Conservation (phyloP, 768 basidiomycete genomes). For the Postia placenta region DNA sequence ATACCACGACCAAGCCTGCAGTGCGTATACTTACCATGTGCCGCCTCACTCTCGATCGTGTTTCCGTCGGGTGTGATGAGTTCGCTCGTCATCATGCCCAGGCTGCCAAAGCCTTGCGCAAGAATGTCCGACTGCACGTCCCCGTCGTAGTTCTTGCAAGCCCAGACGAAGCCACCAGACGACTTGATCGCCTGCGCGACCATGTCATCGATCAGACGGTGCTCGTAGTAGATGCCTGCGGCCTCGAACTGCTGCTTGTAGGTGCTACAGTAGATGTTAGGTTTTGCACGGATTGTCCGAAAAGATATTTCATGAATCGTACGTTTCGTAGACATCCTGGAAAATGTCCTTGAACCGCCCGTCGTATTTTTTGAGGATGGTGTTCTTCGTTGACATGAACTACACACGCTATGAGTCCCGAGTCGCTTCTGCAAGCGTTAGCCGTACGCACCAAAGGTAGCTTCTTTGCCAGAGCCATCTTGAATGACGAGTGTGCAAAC, state of each 20-base stretch:
- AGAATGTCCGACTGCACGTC: constrained; percentile 85
- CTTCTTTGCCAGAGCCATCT: constrained; percentile 84
- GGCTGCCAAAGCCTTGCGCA: constrained; percentile 92
- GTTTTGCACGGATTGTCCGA: too few relatives aligned
- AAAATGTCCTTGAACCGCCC: constrained; percentile 99
- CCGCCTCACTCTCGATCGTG: constrained; percentile 92
- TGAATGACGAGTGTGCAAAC: constrained; percentile 97
- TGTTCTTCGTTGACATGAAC: constrained; percentile 99
- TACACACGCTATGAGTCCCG: constrained; percentile 21
- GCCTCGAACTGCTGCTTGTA: constrained; percentile 71
- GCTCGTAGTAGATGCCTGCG: constrained; percentile 83
- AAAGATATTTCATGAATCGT: constrained; percentile 23
- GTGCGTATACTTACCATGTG: constrained; percentile 57
- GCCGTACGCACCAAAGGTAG: constrained; percentile 54
- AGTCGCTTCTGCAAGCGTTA: not conserved
- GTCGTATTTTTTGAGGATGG: constrained; percentile 95
- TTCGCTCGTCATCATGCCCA: constrained; percentile 99
- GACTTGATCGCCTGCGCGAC: constrained; percentile 98
- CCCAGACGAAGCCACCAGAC: constrained; percentile 76
- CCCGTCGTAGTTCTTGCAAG: constrained; percentile 56
- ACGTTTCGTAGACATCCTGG: constrained; percentile 88
- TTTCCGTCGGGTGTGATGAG: constrained; percentile 92
- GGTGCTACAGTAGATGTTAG: constrained; percentile 28
- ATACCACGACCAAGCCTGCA: not conserved
- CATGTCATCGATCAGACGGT: constrained; percentile 97